A percentile compares a stretch with the other conserved stretches of the same genome.
These are phyloP conservation scores for Nannizziopsis arthrosporioides DNA, from an alignment of 2,329 filamentous ascomycete species.

Conservation along the genomic window DNA sequence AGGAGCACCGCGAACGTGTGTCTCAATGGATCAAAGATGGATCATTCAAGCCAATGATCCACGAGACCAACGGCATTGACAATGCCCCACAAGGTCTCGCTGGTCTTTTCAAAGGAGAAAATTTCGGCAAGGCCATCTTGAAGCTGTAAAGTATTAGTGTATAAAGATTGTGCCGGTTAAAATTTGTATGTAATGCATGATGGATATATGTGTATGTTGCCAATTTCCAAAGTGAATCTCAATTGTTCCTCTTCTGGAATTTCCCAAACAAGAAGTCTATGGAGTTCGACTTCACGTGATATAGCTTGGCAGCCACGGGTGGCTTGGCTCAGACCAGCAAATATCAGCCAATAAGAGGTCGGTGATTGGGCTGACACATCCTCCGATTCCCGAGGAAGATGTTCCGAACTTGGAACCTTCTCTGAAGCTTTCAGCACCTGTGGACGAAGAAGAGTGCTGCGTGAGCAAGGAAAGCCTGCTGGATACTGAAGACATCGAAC, in stretches of 20 bases:
- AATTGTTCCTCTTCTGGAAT: not conserved
- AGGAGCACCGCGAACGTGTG: slow-evolving; percentile 65
- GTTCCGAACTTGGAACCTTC: slow-evolving; percentile 8
- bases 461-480: not conserved
- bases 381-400: slow-evolving; percentile 13
- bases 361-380: slow-evolving; percentile 14
- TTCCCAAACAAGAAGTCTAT: not conserved
- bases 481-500: not conserved
- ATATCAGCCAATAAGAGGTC: slow-evolving; percentile 14
- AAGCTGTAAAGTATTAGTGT: slow-evolving; percentile 45
- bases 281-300: not conserved
- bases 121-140: slow-evolving; percentile 76
- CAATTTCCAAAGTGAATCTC: not conserved
- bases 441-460: not conserved
- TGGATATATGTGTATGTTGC: not conserved
- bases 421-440: not conserved
- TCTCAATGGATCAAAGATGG: slow-evolving; percentile 66
- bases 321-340: slow-evolving; percentile 11
- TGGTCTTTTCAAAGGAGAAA: slow-evolving; percentile 63
- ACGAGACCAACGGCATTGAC: slow-evolving; percentile 64
- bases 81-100: slow-evolving; percentile 61
- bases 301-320: slow-evolving; percentile 12
- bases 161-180: not conserved
- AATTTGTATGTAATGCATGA: too few species aligned
- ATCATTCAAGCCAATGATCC: slow-evolving; percentile 57